Base-by-base conservation (phyloP, 2,329 filamentous ascomycete genomes). In the Cytospora mali region DNA sequence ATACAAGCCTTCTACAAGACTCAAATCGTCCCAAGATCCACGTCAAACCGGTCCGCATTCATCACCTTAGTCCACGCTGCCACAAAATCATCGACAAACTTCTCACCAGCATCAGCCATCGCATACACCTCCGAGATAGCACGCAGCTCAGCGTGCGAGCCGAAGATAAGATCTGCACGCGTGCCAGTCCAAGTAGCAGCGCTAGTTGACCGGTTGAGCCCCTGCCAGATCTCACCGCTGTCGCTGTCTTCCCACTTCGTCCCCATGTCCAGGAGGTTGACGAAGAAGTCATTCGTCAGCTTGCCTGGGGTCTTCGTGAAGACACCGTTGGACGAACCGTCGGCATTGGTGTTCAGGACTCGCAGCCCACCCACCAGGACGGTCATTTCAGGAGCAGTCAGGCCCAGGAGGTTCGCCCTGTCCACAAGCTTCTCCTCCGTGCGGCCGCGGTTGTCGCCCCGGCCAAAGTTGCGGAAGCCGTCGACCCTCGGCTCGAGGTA, bases 251-350 rank as follows among this genome's bases (percentile, higher is more conserved):
- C 14, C 89, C 89, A 91, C 23, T 76, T 78, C 14, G 82, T 88
- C 73, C 75, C 77, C 69, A 81, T 82, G 69, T 90, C 88, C 28
- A 92, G 82, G 4, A 92, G 79, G 77, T 91, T 91, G 75, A 89
- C 81, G 71, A 92, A 92, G 82, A 90, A 92, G 77, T 92, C 89
- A 75, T 89, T 91, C 71, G 85, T 89, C 69, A 92, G 79, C 65
- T 83, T 74, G 39, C 89, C 89, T 1, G 87, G 86, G 14, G 79
- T 80, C 69, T 81, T 81, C 62, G 89, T 92, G 71, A 92, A 80
- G 63, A 92, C 80, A 64, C 89, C 89, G 63, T 84, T 74, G 21
- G 78, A 72, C 0, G 88, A 90, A 42, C 86, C 85, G 69, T 91
- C 88, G 67, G 80, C 89, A 81, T 91, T 92, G 72, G 83, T 78